Evolutionary conservation across 2,329 filamentous ascomycete genomes (phyloP), one percentile per base, ranked within the genome.

Genomic region (Knufia petricola): DNA sequence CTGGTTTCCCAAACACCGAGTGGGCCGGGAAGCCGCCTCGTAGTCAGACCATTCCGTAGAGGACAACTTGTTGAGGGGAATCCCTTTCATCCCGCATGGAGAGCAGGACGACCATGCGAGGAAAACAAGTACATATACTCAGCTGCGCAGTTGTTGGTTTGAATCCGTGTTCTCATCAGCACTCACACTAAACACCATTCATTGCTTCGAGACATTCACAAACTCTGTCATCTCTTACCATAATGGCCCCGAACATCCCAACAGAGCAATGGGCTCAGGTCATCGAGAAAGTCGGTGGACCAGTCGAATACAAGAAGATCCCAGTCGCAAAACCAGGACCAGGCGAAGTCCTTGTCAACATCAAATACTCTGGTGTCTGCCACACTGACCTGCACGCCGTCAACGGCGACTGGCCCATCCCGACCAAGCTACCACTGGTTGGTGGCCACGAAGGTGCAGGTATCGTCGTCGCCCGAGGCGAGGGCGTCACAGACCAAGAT

Each of bases 201-300:
- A 28, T 36, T 3, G 19, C 30, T 46, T 17, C 19, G 2, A 9
- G 13, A 12, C 3, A 32, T 26, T 10, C 3, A 24, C 38, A 41
- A 41, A 8, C 4, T 20, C 40, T 13, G 3, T 13, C 43, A 36
- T 17, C 10, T n/a, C 20, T 10, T 37, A 46, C 9, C 30, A 37
- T 15, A 12, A 37, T 38, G 43, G 8, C 43, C 31, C 41, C 24
- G 20, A 59, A 79, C 49, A 78, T 95, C 62, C 90, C 90, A 51
- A 78, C 76, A 44, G 82, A 82, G 68, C 90, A 96, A 74, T 94
- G 84, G 87, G 90, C 90, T 45, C 85, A 92, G 69, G 86, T 96
- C 59, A 75, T 92, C 60, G 85, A 94, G 69, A 78, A 87, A 75
- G 82, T 76, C 50, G 87, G 85, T 58, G 82, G 81, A 49, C 78